Conservation (phyloP, 306 rosid genomes). For the Corylus heterophylla region DNA sequence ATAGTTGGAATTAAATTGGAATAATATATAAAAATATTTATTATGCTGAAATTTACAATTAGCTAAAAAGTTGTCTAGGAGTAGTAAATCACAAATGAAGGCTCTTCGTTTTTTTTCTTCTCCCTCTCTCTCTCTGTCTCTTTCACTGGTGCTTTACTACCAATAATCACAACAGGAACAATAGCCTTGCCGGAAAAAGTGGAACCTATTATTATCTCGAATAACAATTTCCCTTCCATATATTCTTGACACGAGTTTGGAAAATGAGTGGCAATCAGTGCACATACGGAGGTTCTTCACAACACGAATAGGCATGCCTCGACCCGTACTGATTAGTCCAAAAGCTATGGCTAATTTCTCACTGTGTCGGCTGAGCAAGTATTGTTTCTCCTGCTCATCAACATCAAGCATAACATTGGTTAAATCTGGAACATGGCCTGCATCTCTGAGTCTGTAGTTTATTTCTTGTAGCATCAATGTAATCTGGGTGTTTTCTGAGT, state of each 20-base stretch:
- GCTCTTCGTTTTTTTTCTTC: not conserved
- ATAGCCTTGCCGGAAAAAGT: constrained; percentile 56
- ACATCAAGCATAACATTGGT: constrained; percentile 72
- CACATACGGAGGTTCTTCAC: constrained; percentile 78
- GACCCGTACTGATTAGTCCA: constrained; percentile 57
- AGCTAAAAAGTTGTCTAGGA: constrained; percentile 2
- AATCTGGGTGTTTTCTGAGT: constrained; percentile 39
- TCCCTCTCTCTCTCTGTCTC: not conserved
- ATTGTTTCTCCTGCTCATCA: constrained; percentile 60
- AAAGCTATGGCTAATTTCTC: constrained; percentile 81
- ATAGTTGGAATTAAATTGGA: not conserved
- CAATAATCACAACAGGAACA: constrained; percentile 78
- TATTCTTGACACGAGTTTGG: constrained; percentile 57
- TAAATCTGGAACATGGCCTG: constrained; percentile 73
- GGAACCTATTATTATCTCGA: constrained; percentile 71
- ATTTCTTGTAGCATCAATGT: constrained; percentile 63
- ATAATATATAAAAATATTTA: not conserved
- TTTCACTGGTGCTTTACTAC: constrained; percentile 32
- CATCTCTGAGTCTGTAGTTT: constrained; percentile 47
- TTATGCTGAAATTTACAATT: not conserved
- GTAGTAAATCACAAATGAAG: not conserved
- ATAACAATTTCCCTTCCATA: constrained; percentile 60
- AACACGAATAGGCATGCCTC: constrained; percentile 54
- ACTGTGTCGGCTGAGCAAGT: constrained; percentile 66
- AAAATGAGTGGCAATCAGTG: constrained; percentile 75